Percentiles rank a stretch among this genome's conserved stretches.
These are phyloP conservation scores for Epichloe sibirici DNA, from an alignment of 2,329 filamentous ascomycete species.

Conservation along the genomic window DNA sequence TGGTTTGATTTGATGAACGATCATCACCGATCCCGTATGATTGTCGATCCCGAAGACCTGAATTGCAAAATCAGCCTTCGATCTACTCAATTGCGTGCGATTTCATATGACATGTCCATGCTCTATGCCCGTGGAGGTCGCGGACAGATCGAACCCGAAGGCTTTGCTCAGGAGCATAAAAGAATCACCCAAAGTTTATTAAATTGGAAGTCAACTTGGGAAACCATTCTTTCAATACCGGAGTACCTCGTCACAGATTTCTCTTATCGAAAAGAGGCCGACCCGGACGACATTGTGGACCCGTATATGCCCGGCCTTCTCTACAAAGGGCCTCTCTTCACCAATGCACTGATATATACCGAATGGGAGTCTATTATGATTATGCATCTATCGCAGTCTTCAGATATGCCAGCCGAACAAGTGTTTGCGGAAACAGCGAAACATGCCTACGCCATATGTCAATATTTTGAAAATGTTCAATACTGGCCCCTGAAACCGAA, in stretches of 20 bases:
- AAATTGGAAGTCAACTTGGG: conserved; percentile 43
- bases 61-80: conserved; percentile 55
- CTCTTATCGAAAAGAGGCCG: conserved; percentile 35
- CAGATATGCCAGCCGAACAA: conserved; percentile 39
- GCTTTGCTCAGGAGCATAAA: conserved; percentile 52
- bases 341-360: conserved; percentile 60
- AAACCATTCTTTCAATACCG: conserved; percentile 48
- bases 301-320: conserved; percentile 60
- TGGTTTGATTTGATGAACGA: conserved; percentile 62
- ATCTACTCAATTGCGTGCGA: conserved; percentile 53
- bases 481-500: conserved; percentile 57
- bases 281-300: conserved; percentile 57
- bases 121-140: conserved; percentile 59
- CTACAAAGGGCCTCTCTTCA: conserved; percentile 57
- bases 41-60: conserved; percentile 48
- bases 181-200: conserved; percentile 34
- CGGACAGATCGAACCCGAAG: conserved; percentile 49
- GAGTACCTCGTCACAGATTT: conserved; percentile 53
- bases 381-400: conserved; percentile 68
- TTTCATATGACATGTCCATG: conserved; percentile 69
- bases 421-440: conserved; percentile 41
- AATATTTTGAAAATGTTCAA: conserved; percentile 68
- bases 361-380: conserved; percentile 70
- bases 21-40: conserved; percentile 48
- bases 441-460: conserved; percentile 58